Evolutionary conservation across 225 moss, liverwort and hornwort species (phyloP).

Genomic region (Physcomitrellopsis africana): DNA sequence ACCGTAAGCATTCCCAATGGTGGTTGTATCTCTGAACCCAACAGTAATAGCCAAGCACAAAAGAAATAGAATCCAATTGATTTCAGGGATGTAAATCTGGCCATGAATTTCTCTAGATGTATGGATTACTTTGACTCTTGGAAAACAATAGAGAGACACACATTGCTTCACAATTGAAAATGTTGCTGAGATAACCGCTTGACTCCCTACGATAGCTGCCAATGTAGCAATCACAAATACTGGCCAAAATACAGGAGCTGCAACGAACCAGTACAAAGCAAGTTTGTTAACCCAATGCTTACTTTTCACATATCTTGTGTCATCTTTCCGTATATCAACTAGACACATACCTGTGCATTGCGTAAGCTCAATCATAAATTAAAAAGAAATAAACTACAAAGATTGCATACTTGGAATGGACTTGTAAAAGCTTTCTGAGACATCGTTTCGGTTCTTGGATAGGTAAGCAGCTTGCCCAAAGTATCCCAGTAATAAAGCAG

Average conservation of each 20-base stretch:
- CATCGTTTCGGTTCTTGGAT: conserved; percentile 62
- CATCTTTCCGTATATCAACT: too few species aligned
- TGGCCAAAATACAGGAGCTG: conserved; percentile 62
- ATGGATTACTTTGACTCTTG: conserved; percentile 75
- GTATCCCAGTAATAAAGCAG: conserved; percentile 73
- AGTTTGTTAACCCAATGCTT: not conserved
- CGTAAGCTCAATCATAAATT: too few species aligned
- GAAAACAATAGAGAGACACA: conserved; percentile 72
- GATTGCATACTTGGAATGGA: conserved; percentile 41
- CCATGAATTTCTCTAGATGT: conserved; percentile 71
- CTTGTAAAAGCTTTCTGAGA: conserved; percentile 58
- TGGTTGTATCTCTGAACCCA: conserved; percentile 57
- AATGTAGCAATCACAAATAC: conserved; percentile 74
- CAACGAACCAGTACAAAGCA: too few species aligned
- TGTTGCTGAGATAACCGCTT: conserved; percentile 80
- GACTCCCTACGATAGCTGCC: conserved; percentile 84
- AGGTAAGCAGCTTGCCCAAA: conserved; percentile 78
- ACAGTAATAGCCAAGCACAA: conserved; percentile 75
- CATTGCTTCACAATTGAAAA: conserved; percentile 82
- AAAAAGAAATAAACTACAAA: too few species aligned
- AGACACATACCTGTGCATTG: too few species aligned
- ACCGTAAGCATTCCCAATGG: conserved; percentile 87
- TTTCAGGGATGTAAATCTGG: conserved; percentile 80
- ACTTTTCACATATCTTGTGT: too few species aligned
- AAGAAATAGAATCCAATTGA: conserved; percentile 78